Conservation (phyloP, 176 grass and related monocot genomes). For the Saccharum spontaneum region DNA sequence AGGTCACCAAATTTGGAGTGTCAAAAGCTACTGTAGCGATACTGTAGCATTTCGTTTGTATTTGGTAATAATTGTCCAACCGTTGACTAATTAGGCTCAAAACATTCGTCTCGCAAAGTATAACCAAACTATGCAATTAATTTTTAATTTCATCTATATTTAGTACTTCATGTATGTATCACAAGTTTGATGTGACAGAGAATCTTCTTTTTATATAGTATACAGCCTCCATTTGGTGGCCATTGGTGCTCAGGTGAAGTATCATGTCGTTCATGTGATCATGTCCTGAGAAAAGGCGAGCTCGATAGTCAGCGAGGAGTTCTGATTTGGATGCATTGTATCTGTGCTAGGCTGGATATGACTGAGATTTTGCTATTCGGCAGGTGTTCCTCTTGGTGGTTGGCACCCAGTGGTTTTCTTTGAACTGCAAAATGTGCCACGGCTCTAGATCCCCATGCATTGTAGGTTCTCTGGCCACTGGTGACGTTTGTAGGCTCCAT, state of each 20-base stretch:
- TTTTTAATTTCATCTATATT: too few relatives aligned
- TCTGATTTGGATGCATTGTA: background rate
- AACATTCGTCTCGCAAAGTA: too few relatives aligned
- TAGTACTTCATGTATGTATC: too few relatives aligned
- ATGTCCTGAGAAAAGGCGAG: background rate
- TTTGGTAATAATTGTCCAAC: too few relatives aligned
- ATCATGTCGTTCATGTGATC: background rate
- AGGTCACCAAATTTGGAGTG: too few relatives aligned
- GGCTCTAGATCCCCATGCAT: background rate
- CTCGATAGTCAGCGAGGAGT: background rate
- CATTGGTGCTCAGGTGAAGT: background rate
- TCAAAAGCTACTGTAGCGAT: too few relatives aligned
- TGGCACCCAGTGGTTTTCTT: background rate
- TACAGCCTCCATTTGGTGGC: too few relatives aligned
- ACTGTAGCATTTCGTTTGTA: too few relatives aligned
- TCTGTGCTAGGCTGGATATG: background rate
- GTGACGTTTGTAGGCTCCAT: background rate
- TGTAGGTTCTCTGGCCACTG: background rate
- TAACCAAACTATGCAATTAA: too few relatives aligned
- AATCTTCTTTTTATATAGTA: too few relatives aligned
- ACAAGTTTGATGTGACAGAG: too few relatives aligned
- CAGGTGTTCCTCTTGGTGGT: conserved; percentile 6
- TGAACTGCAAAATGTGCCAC: background rate
- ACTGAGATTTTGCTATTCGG: background rate
- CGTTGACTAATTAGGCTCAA: too few relatives aligned